Evolutionary conservation across 768 basidiomycete species (phyloP).

Genomic region (Tephrocybe sp.): DNA sequence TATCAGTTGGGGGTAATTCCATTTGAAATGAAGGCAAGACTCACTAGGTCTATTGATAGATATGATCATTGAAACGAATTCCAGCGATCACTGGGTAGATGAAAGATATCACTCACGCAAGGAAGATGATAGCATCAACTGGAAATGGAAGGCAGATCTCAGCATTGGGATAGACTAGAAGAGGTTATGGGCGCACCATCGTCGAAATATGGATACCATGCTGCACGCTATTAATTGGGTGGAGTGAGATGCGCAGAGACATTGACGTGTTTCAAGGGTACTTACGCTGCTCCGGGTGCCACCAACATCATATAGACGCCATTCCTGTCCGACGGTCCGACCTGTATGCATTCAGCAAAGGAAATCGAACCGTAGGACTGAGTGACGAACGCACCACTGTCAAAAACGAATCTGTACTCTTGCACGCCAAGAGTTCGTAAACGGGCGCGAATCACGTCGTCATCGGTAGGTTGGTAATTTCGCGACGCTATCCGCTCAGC

Average conservation of each 20-base stretch:
- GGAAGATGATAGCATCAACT: constrained; percentile 84
- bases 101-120: constrained; percentile 46
- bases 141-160: constrained; percentile 9
- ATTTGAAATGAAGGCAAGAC: constrained; percentile 18
- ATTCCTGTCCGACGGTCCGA: constrained; percentile 63
- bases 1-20: constrained; percentile 15
- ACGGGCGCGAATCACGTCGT: constrained; percentile 78
- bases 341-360: constrained; percentile 33
- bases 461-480: constrained; percentile 70
- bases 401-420: constrained; percentile 68
- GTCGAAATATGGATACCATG: constrained; percentile 83
- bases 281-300: constrained; percentile 69
- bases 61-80: background rate
- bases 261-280: constrained; percentile 21
- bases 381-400: constrained; percentile 52
- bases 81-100: constrained; percentile 6
- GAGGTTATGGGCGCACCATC: constrained; percentile 42
- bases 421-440: constrained; percentile 78
- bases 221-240: constrained; percentile 49
- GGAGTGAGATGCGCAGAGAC: constrained; percentile 1
- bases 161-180: background rate
- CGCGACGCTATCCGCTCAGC: constrained; percentile 60
- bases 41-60: constrained; percentile 38
- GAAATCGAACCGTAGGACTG: background rate
- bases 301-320: constrained; percentile 83